phyloP scores from a whole-genome alignment of 805 yeast genomes.

The Huiozyma naganishii region DNA sequence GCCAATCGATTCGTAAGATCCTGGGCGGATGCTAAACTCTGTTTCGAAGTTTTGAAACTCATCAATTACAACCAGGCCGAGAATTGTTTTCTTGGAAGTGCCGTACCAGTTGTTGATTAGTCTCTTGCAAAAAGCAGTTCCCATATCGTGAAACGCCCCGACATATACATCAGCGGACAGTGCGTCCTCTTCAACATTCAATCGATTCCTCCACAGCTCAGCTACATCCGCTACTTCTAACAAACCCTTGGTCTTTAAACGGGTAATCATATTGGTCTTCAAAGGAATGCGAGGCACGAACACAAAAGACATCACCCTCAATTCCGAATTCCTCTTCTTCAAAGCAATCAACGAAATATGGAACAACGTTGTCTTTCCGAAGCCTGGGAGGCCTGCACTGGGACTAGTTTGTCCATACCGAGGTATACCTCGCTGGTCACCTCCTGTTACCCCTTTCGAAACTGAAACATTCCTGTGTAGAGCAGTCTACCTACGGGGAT shows the following conservation, averaged over 20 bases:
- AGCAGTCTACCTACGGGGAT: not conserved
- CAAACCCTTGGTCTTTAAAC: not conserved
- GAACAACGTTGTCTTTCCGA: not conserved
- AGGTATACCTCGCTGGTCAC: not conserved
- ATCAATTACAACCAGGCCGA: not conserved
- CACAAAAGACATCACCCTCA: not conserved
- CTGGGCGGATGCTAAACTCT: not conserved
- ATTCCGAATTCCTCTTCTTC: not conserved
- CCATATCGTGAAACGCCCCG: not conserved
- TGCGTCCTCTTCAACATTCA: not conserved
- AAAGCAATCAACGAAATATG: not conserved
- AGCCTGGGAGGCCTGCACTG: conserved; percentile 1
- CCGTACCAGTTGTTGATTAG: not conserved
- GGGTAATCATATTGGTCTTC: not conserved
- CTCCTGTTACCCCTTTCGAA: not conserved
- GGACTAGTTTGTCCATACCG: not conserved
- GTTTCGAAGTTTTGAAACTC: not conserved
- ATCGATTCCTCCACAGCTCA: not conserved
- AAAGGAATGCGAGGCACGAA: not conserved
- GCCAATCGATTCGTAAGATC: not conserved
- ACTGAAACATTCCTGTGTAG: no score
- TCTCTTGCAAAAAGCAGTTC: not conserved
- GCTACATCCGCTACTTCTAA: not conserved
- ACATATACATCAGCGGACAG: not conserved
- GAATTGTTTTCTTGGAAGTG: not conserved